Evolutionary conservation across 176 grass and related monocot genomes (phyloP).

Genomic region (Oryza glaberrima): DNA sequence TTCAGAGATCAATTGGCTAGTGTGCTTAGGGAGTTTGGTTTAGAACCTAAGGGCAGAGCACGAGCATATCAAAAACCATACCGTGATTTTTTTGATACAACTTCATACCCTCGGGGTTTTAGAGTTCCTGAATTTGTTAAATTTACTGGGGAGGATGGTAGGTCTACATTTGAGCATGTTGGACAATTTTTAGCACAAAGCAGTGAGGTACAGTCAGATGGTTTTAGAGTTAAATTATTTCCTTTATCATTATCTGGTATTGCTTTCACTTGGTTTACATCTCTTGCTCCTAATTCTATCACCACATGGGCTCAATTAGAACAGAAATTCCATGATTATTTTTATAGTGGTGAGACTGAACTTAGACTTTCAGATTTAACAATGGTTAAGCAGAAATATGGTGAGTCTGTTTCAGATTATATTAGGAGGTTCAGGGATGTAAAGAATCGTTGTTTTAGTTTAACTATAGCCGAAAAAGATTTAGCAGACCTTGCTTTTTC

Average conservation of each 20-base stretch:
- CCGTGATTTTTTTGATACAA: not conserved
- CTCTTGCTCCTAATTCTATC: not conserved
- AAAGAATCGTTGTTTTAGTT: too few relatives aligned
- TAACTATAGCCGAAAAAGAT: too few relatives aligned
- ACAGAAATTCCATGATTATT: not conserved
- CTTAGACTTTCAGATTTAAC: not conserved
- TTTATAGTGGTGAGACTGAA: not conserved
- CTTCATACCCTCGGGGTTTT: conserved; percentile 14
- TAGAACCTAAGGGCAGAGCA: conserved; percentile 5
- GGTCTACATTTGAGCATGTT: not conserved
- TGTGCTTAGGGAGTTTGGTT: not conserved
- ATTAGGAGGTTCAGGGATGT: too few relatives aligned
- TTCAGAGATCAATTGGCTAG: not conserved
- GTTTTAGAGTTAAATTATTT: not conserved
- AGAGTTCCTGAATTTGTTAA: conserved; percentile 22
- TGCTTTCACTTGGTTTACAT: conserved; percentile 17
- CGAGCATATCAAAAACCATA: not conserved
- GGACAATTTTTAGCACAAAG: not conserved
- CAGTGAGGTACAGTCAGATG: not conserved
- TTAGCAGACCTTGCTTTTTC: too few relatives aligned
- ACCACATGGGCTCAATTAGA: not conserved
- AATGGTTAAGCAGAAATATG: not conserved
- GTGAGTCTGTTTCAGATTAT: too few relatives aligned
- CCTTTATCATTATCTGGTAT: not conserved
- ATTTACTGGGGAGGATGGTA: conserved; percentile 1